Base-by-base conservation (phyloP, 108 stramenopile genomes). In the Stephanodiscus minutulus region DNA sequence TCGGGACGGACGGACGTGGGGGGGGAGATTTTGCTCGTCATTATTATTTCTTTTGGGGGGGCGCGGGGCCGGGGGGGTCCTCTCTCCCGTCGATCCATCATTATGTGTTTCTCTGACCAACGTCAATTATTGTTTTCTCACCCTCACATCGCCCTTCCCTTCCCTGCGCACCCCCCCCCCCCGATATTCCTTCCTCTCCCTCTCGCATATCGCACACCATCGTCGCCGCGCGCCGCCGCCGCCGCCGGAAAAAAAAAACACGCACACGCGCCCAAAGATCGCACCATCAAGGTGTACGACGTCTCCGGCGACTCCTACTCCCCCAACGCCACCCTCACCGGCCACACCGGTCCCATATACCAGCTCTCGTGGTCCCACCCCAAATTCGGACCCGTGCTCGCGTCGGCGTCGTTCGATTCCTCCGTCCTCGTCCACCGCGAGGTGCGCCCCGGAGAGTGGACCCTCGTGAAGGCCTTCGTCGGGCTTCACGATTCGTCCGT, bases 361-460 rank as follows among this genome's bases (percentile, higher is more conserved):
- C 88, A 94, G 84, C 88, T 97, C 12, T 79, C 88, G 29, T 98
- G 97, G 97, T 88, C 94, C 5, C 97, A 98, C 74, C 97, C 97
- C 36, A 94, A 95, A 72, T 98, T 89, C 84, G 96, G 96, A 47
- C 54, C 62, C 50, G 49, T 95, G 56, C 77, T 98, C 31, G 96
- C 96, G 13, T 92, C 89, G 8, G 94, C 93, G 69, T 86, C 84
- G 48, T 98, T 96, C 68, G 96, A 97, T 74, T 92, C 94, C 2
- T 84, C 87, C 44, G 92, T 95, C 13, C 60, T 94, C 37, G 82
- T 98, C 48, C 91, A 93, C 79, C 87, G 91, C 20, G 97, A 98
- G 79, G 70, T 70, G 20, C 76, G 88, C 24, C 87, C 85, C 6
- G 84, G 91, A 21, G 84, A 91, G 33, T 98, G 97, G 97, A 77